Conservation (phyloP, 257 asterid species). For the Fraxinus anomala region DNA sequence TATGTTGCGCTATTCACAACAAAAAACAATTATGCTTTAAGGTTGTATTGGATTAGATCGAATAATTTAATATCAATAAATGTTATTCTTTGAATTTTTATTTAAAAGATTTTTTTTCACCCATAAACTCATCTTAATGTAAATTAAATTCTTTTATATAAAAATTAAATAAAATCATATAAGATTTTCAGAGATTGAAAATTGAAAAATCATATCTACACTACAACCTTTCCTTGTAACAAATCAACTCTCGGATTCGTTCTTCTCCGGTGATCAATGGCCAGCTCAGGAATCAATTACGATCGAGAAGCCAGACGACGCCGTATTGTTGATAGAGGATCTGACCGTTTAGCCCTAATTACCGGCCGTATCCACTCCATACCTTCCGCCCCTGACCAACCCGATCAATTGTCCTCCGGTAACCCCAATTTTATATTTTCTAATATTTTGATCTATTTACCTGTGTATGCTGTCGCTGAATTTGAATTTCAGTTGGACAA, state of each 20-base stretch:
- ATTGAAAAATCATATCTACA: background rate
- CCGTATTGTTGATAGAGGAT: constrained; percentile 74
- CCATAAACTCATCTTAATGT: no score
- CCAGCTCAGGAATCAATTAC: constrained; percentile 24
- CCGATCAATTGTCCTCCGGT: constrained; percentile 49
- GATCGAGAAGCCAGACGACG: constrained; percentile 81
- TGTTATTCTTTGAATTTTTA: no score
- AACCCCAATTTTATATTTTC: background rate
- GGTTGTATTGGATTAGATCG: no score
- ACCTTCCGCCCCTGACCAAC: constrained; percentile 46
- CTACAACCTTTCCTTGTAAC: background rate
- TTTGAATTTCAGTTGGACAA: background rate
- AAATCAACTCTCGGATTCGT: background rate
- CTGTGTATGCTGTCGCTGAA: background rate
- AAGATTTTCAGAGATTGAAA: background rate
- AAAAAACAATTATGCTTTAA: no score
- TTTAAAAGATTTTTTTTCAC: no score
- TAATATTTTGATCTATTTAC: background rate
- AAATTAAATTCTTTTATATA: no score
- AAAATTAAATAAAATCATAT: no score
- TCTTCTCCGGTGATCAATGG: background rate
- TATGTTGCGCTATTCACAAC: no score
- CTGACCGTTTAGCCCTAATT: constrained; percentile 85
- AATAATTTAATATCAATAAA: no score
- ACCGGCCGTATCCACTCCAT: constrained; percentile 72